Conservation (phyloP, 768 basidiomycete species). For the Udeniomyces megalosporus region DNA sequence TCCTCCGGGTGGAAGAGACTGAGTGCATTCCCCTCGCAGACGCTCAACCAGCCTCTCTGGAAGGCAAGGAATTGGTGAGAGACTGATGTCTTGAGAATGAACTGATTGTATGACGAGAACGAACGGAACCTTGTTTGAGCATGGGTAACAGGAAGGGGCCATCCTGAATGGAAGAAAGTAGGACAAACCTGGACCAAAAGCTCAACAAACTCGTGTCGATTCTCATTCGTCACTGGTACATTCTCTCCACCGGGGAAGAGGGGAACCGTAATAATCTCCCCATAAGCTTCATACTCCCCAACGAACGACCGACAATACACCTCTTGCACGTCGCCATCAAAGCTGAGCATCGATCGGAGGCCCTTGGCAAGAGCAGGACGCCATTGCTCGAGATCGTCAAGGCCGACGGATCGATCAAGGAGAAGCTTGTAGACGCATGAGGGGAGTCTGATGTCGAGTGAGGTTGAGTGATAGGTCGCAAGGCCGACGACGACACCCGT, state of each 20-base stretch:
- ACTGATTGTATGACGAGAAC: slow-evolving; percentile 1
- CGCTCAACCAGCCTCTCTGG: slow-evolving; percentile 15
- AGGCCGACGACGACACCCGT: slow-evolving; percentile 13
- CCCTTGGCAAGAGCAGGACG: slow-evolving; percentile 10
- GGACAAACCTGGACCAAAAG: background rate
- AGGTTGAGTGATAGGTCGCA: slow-evolving; percentile 8
- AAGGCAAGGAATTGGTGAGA: slow-evolving; percentile 19
- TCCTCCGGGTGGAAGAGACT: slow-evolving; percentile 20
- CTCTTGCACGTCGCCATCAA: slow-evolving; percentile 11
- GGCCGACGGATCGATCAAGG: slow-evolving; percentile 9
- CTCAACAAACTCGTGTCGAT: slow-evolving; percentile 97
- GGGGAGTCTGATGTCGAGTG: slow-evolving; percentile 10
- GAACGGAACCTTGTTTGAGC: background rate
- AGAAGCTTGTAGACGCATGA: slow-evolving; percentile 4
- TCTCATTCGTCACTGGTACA: slow-evolving; percentile 77
- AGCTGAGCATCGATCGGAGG: slow-evolving; percentile 5
- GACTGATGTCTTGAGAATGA: slow-evolving; percentile 18
- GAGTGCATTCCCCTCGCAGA: slow-evolving; percentile 20
- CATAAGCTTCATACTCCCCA: slow-evolving; percentile 64
- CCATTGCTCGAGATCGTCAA: slow-evolving; percentile 8
- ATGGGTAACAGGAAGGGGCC: background rate
- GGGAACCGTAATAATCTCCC: slow-evolving; percentile 92
- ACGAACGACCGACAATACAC: slow-evolving; percentile 9
- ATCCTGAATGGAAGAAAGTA: background rate
- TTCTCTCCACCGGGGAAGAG: slow-evolving; percentile 76